Evolutionary conservation across 192 early-diverging fungal genomes (phyloP).

Genomic region (Cetraspora pellucida): DNA sequence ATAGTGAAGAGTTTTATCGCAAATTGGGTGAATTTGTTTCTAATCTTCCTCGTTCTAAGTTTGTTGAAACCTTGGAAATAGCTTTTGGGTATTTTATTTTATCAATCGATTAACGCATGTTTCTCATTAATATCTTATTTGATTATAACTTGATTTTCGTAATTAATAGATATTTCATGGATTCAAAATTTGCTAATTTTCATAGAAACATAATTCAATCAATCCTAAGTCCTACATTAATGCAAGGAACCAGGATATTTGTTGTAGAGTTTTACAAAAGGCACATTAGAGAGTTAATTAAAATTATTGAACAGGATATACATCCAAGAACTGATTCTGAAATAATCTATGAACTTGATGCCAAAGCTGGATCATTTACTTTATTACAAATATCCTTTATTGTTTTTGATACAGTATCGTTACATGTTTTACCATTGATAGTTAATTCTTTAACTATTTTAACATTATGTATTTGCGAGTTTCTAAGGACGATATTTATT

Average conservation of each 20-base stretch:
- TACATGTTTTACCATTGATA: neutral
- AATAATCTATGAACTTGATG: constrained; percentile 36
- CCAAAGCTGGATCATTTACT: constrained; percentile 47
- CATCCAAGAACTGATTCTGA: constrained; percentile 33
- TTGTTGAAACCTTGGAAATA: constrained; percentile 40
- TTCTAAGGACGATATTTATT: constrained; percentile 42
- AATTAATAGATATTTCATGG: constrained; percentile 12
- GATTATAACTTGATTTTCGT: neutral
- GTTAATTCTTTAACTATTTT: constrained; percentile 31
- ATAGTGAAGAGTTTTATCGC: constrained; percentile 45
- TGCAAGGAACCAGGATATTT: constrained; percentile 42
- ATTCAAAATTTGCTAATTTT: constrained; percentile 26
- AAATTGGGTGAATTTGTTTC: constrained; percentile 41
- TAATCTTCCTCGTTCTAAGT: constrained; percentile 41
- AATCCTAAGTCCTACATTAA: constrained; percentile 55
- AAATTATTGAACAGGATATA: constrained; percentile 39
- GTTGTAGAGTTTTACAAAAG: constrained; percentile 54
- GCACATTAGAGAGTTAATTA: constrained; percentile 59
- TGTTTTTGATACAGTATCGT: neutral
- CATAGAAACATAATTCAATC: constrained; percentile 53
- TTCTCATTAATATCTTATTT: neutral
- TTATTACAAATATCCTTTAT: constrained; percentile 56
- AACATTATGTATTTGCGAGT: constrained; percentile 52
- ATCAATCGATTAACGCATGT: neutral
- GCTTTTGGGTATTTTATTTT: constrained; percentile 49